phyloP scores from a whole-genome alignment of 2,329 filamentous ascomycete genomes.

The Xylaria sp. region DNA sequence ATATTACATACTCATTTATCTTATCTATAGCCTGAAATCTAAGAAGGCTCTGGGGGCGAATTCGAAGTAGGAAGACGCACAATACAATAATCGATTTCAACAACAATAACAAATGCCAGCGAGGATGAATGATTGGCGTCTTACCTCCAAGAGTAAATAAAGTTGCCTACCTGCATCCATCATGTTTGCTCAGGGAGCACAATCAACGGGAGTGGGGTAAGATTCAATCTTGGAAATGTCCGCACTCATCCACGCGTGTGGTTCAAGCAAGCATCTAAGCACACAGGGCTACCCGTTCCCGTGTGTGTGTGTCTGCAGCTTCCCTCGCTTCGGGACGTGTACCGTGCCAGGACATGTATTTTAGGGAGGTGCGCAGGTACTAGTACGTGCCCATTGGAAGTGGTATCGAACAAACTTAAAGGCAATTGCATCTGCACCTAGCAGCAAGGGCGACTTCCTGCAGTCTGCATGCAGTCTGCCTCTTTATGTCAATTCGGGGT shows the following conservation, averaged over 20 bases:
- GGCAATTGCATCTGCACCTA: conserved; percentile 41
- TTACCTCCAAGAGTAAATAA: neutral
- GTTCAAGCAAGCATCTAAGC: conserved; percentile 6
- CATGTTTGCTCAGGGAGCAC: conserved; percentile 11
- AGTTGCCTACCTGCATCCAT: neutral
- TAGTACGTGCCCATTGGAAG: neutral
- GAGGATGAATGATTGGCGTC: neutral
- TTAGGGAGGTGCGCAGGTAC: conserved; percentile 7
- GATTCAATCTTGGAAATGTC: conserved; percentile 13
- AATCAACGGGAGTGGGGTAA: conserved; percentile 6
- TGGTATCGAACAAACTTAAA: conserved; percentile 5
- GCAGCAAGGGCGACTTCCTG: conserved; percentile 43
- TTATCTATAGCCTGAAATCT: neutral
- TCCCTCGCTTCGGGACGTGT: neutral
- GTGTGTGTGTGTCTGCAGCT: neutral
- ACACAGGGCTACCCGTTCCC: neutral
- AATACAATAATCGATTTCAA: neutral
- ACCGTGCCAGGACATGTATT: neutral
- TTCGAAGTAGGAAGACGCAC: neutral
- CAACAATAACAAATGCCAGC: neutral
- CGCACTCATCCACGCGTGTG: conserved; percentile 7
- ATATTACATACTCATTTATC: neutral
- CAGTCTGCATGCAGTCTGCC: conserved; percentile 41
- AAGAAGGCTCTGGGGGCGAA: neutral
- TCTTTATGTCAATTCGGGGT: conserved; percentile 38